A percentile compares a stretch with the other conserved stretches of the same genome.
phyloP scores from a whole-genome alignment of 306 rosid genomes.

The Prunus davidiana region DNA sequence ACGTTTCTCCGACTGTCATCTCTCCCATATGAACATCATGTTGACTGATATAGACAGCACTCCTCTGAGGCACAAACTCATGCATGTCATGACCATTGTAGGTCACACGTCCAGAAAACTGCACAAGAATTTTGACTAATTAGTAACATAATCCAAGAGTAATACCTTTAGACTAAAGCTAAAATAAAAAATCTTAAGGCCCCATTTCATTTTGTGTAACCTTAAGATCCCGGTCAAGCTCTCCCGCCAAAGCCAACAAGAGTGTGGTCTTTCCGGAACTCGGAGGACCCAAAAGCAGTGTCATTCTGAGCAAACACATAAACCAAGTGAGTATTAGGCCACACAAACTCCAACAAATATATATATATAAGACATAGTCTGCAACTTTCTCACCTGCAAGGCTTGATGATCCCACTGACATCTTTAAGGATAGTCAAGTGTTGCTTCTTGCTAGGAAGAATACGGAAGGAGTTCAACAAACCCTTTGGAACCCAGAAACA shows the following conservation, averaged over 20 bases:
- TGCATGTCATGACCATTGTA: conserved; percentile 25
- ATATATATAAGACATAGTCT: not conserved
- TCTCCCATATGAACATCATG: conserved; percentile 22
- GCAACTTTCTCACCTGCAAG: conserved; percentile 11
- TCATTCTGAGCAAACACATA: conserved; percentile 5
- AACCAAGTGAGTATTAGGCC: not conserved
- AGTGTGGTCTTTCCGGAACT: conserved; percentile 24
- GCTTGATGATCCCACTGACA: conserved; percentile 22
- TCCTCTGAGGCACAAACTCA: conserved; percentile 20
- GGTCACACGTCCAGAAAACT: conserved; percentile 23
- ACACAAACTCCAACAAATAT: too few relatives aligned
- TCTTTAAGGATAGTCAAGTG: conserved; percentile 12
- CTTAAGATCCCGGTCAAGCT: conserved; percentile 19
- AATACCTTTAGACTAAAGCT: not conserved
- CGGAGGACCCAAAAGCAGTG: conserved; percentile 28
- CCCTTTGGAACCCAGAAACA: conserved; percentile 11
- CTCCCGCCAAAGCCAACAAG: conserved; percentile 19
- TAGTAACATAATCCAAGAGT: not conserved
- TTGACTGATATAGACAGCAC: conserved; percentile 18
- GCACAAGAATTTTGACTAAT: not conserved
- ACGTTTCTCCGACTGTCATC: conserved; percentile 22
- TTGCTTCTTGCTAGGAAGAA: conserved; percentile 12
- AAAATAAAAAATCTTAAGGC: not conserved
- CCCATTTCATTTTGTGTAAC: not conserved
- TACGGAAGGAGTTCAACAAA: conserved; percentile 6